Conservation (phyloP, 2,329 filamentous ascomycete genomes). For the Alternaria sp. region DNA sequence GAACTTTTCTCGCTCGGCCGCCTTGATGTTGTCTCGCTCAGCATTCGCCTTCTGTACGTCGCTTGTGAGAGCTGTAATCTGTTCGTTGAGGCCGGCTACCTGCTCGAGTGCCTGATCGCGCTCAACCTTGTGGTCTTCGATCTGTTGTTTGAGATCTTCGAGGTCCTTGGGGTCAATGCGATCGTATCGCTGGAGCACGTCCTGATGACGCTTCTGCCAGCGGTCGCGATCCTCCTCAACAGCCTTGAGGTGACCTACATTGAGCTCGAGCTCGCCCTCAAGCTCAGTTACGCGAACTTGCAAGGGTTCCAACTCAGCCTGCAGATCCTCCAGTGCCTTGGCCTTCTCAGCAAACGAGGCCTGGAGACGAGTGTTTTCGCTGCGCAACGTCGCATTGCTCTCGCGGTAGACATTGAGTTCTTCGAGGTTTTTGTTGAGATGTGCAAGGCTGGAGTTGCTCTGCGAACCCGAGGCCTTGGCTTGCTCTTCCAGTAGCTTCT, state of each 20-base stretch:
- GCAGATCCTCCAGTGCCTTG: conserved; percentile 75
- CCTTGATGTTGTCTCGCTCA: conserved; percentile 13
- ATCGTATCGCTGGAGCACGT: conserved; percentile 95
- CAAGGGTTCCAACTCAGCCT: conserved; percentile 78
- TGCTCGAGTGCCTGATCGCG: conserved; percentile 59
- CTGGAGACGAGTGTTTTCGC: conserved; percentile 81
- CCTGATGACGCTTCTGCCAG: conserved; percentile 94
- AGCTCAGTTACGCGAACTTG: conserved; percentile 81
- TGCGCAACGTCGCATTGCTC: conserved; percentile 88
- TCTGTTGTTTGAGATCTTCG: conserved; percentile 82
- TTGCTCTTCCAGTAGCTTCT: conserved; percentile 90
- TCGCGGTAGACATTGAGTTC: conserved; percentile 96
- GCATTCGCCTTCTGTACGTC: conserved; percentile 20
- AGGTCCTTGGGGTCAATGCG: conserved; percentile 92
- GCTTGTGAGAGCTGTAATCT: conserved; percentile 48
- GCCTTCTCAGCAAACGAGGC: conserved; percentile 76
- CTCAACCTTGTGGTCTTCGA: conserved; percentile 63
- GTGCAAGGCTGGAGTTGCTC: conserved; percentile 79
- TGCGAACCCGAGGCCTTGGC: conserved; percentile 75
- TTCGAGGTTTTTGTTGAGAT: conserved; percentile 92
- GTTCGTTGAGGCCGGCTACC: conserved; percentile 55
- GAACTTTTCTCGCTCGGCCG: conserved; percentile 61
- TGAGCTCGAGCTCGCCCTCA: conserved; percentile 78
- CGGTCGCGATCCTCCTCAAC: conserved; percentile 90
- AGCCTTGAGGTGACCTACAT: conserved; percentile 86